Percentiles rank a stretch among this genome's conserved stretches.
Conservation (phyloP, 129 eudicot genomes). For the Erigeron canadensis region DNA sequence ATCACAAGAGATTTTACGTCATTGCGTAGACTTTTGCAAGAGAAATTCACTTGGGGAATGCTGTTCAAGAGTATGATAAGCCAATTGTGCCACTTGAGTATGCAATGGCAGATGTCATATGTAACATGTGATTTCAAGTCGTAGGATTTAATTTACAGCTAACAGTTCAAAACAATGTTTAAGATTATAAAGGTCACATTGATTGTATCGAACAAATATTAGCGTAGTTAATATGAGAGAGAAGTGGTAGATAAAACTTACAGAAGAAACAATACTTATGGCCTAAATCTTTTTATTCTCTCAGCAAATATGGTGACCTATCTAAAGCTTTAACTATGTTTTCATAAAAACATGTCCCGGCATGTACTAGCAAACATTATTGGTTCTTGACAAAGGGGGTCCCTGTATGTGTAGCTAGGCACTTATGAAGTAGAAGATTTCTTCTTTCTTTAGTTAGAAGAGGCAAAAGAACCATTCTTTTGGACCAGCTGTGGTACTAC, state of each 20-base stretch:
- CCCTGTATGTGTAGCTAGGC: slow-evolving; percentile 6
- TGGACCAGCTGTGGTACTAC: neutral
- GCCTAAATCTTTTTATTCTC: neutral
- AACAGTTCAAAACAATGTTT: neutral
- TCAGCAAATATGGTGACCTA: slow-evolving; percentile 6
- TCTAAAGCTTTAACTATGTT: neutral
- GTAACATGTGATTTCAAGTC: neutral
- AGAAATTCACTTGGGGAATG: neutral
- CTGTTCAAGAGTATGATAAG: no score
- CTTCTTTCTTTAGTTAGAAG: neutral
- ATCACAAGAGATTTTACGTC: neutral
- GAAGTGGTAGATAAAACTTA: slow-evolving; percentile 4
- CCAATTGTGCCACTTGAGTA: no score
- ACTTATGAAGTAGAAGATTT: slow-evolving; percentile 7
- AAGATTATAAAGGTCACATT: neutral
- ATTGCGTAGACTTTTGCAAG: neutral
- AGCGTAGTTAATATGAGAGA: neutral
- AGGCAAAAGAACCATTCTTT: slow-evolving; percentile 1
- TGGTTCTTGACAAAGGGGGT: slow-evolving; percentile 10
- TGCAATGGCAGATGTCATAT: neutral
- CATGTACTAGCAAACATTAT: slow-evolving; percentile 2
- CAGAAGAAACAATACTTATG: slow-evolving; percentile 12
- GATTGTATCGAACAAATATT: neutral
- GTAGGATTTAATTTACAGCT: neutral
- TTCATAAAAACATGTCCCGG: neutral